These are phyloP conservation scores for Aspergillus leporis DNA, from an alignment of 495 filamentous ascomycete species.

Conservation along the genomic window DNA sequence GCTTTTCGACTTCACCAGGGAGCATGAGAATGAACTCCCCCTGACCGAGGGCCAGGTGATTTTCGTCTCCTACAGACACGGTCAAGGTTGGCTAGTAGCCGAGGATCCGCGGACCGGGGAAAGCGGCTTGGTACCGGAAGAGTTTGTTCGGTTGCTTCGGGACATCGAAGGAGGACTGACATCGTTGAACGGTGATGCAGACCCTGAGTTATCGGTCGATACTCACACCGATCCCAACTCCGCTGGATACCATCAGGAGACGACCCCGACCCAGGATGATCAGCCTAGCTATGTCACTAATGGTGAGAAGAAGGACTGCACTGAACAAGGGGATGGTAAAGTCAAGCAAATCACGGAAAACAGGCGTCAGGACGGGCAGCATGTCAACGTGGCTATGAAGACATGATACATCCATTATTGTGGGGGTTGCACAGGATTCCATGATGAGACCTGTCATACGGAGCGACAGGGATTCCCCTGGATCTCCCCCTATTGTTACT, in stretches of 20 bases:
- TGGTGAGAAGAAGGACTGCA: conserved; percentile 9
- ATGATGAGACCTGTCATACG: conserved; percentile 7
- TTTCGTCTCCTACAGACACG: conserved; percentile 92
- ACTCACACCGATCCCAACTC: conserved; percentile 30
- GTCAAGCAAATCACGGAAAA: conserved; percentile 1
- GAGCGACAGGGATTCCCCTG: not conserved
- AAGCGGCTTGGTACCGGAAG: conserved; percentile 89
- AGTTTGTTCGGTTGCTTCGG: conserved; percentile 89
- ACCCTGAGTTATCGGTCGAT: conserved; percentile 27
- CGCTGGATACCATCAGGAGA: conserved; percentile 34
- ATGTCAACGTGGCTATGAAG: conserved; percentile 5
- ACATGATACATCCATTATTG: not conserved
- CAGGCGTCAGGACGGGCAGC: conserved; percentile 1
- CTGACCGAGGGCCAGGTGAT: conserved; percentile 94
- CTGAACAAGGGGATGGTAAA: not conserved
- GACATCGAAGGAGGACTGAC: conserved; percentile 77
- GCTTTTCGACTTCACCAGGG: conserved; percentile 88
- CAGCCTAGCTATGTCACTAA: conserved; percentile 14
- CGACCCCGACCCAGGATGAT: conserved; percentile 31
- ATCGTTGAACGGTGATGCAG: conserved; percentile 46
- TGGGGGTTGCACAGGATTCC: not conserved
- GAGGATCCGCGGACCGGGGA: conserved; percentile 92
- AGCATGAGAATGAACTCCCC: conserved; percentile 95
- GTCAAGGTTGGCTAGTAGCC: conserved; percentile 95
- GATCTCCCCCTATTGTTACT: not conserved